phyloP scores from a whole-genome alignment of 441 rosid species.

The Cnidoscolus chayamansa region DNA sequence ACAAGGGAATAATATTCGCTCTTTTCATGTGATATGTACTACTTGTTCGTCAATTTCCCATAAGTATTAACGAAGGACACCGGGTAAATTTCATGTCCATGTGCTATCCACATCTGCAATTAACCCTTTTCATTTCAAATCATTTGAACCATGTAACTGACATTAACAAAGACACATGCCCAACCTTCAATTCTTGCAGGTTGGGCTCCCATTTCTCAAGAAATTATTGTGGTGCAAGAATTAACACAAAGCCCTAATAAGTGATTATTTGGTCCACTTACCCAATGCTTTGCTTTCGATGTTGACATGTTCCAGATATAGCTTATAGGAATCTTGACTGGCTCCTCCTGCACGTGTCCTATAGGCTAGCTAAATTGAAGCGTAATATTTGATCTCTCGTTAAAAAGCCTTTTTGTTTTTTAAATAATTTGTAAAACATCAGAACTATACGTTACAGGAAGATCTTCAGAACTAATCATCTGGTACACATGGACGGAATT shows the following conservation, averaged over 20 bases:
- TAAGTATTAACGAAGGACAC: not conserved
- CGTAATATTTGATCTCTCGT: not conserved
- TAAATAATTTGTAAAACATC: no score
- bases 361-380: not conserved
- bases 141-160: slow-evolving; percentile 9
- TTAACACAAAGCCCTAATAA: not conserved
- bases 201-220: slow-evolving; percentile 1
- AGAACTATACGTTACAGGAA: no score
- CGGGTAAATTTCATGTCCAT: not conserved
- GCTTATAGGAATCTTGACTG: slow-evolving; percentile 21
- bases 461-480: no score
- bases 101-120: not conserved
- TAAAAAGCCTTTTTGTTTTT: no score
- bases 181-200: slow-evolving; percentile 22
- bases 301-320: slow-evolving; percentile 29
- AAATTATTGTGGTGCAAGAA: slow-evolving; percentile 20
- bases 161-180: slow-evolving; percentile 13
- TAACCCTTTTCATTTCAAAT: not conserved
- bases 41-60: not conserved
- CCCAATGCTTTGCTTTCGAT: slow-evolving; percentile 12
- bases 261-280: slow-evolving; percentile 9
- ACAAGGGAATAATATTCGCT: slow-evolving; percentile 1
- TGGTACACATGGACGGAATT: not conserved
- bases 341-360: not conserved
- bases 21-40: slow-evolving; percentile 3